Conservation (phyloP, 345 rosid species). For the Rubroshorea leprosula region DNA sequence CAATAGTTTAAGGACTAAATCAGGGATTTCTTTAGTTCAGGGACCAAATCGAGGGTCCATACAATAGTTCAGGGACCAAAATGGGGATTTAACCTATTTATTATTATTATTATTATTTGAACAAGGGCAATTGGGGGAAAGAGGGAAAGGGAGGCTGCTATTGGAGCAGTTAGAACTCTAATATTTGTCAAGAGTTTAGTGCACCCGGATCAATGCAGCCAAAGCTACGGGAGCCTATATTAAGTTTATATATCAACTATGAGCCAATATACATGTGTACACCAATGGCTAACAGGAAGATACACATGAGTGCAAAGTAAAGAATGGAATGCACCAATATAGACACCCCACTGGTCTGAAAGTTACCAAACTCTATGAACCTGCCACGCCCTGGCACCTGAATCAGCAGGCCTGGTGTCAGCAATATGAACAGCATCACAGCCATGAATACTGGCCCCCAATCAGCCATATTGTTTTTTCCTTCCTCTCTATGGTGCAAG, state of each 20-base stretch:
- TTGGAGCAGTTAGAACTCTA: too few species aligned
- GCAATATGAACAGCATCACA: constrained; percentile 68
- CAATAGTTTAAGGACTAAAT: too few species aligned
- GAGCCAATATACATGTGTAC: constrained; percentile 73
- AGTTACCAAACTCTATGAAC: constrained; percentile 70
- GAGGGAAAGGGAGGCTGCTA: too few species aligned
- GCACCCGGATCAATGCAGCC: too few species aligned
- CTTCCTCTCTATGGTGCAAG: neutral
- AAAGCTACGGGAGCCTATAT: too few species aligned
- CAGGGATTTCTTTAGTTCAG: too few species aligned
- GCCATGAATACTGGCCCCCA: constrained; percentile 97
- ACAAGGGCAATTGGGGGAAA: too few species aligned
- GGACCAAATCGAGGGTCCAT: too few species aligned
- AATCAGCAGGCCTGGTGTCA: constrained; percentile 79
- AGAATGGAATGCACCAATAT: constrained; percentile 67
- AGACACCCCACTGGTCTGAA: constrained; percentile 82
- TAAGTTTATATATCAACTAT: constrained; percentile 1
- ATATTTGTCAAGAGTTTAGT: too few species aligned
- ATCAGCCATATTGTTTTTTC: constrained; percentile 49
- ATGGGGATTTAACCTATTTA: too few species aligned
- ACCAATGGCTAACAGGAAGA: constrained; percentile 71
- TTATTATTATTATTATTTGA: too few species aligned
- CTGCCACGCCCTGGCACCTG: constrained; percentile 61
- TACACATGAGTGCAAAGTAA: constrained; percentile 68
- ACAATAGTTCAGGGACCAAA: too few species aligned